Evolutionary conservation across 1,284 basidiomycete species (phyloP).

Genomic region (Stygiomarasmius scandens): DNA sequence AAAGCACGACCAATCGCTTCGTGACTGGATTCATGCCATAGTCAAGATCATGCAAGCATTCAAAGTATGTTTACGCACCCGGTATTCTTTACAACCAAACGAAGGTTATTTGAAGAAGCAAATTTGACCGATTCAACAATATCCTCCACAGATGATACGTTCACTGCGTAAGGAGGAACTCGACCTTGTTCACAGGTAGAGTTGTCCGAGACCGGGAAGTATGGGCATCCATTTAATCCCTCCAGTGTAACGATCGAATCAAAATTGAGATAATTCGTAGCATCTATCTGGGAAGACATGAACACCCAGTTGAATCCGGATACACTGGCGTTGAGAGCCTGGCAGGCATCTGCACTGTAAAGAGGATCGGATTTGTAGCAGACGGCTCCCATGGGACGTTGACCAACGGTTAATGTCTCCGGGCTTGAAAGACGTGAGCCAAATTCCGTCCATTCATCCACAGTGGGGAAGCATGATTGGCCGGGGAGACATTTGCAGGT

Average conservation of each 20-base stretch:
- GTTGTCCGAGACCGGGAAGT: not conserved
- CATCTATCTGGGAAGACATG: not conserved
- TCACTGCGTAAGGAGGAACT: conserved; percentile 7
- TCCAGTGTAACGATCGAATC: not conserved
- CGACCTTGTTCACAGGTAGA: conserved; percentile 2
- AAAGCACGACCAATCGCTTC: conserved; percentile 5
- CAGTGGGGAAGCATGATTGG: not conserved
- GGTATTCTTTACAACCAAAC: conserved; percentile 1
- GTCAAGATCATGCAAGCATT: too few species aligned
- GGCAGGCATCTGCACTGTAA: not conserved
- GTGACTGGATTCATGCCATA: not conserved
- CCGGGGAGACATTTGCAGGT: not conserved
- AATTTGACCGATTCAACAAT: conserved; percentile 21
- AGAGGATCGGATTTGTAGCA: not conserved
- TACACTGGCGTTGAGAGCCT: not conserved
- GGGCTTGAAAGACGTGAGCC: not conserved
- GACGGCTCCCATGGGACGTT: not conserved
- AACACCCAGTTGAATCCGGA: not conserved
- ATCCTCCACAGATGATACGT: not conserved
- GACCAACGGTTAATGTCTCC: not conserved
- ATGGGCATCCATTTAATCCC: not conserved
- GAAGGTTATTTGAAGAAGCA: not conserved
- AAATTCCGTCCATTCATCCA: not conserved
- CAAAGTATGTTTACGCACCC: too few species aligned
- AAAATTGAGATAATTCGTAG: not conserved